A percentile compares a stretch with the other conserved stretches of the same genome.
Evolutionary conservation across 2,329 filamentous ascomycete species (phyloP).

Genomic region (Ascochyta fabae): DNA sequence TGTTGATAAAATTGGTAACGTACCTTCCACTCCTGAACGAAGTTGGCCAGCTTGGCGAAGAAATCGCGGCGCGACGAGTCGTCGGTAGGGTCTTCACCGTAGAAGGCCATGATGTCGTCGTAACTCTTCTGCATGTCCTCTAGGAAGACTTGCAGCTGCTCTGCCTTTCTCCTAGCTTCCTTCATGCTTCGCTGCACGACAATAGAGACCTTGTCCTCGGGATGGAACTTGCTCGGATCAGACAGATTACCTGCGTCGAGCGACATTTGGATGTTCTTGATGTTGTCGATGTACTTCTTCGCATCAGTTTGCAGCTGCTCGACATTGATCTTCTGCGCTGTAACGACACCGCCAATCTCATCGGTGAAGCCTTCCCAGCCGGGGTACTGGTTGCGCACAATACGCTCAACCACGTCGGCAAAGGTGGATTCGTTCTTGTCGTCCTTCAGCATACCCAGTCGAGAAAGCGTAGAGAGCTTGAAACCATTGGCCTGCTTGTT

Average conservation of each 20-base stretch:
- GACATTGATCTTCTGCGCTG: slow-evolving; percentile 89
- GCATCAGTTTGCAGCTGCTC: slow-evolving; percentile 89
- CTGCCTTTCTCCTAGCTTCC: slow-evolving; percentile 91
- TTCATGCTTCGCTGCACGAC: slow-evolving; percentile 95
- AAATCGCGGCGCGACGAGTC: slow-evolving; percentile 95
- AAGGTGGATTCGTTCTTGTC: slow-evolving; percentile 98
- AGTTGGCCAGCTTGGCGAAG: slow-evolving; percentile 89
- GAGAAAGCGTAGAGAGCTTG: slow-evolving; percentile 92
- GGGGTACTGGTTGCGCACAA: slow-evolving; percentile 93
- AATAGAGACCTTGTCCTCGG: slow-evolving; percentile 91
- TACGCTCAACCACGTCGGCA: slow-evolving; percentile 93
- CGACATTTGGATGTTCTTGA: slow-evolving; percentile 90
- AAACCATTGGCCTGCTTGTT: slow-evolving; percentile 98
- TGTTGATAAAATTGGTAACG: slow-evolving; percentile 27
- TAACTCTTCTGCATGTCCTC: slow-evolving; percentile 92
- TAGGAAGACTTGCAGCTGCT: slow-evolving; percentile 91
- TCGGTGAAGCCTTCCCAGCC: slow-evolving; percentile 90
- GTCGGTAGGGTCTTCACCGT: slow-evolving; percentile 90
- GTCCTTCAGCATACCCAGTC: slow-evolving; percentile 97
- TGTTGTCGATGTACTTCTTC: slow-evolving; percentile 90
- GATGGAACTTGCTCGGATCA: slow-evolving; percentile 97
- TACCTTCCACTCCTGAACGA: slow-evolving; percentile 90
- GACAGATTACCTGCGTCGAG: slow-evolving; percentile 93
- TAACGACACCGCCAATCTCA: slow-evolving; percentile 81
- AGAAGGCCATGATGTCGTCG: slow-evolving; percentile 95